Conservation (phyloP, 148 eudicot genomes). For the Rhododendron simsii region DNA sequence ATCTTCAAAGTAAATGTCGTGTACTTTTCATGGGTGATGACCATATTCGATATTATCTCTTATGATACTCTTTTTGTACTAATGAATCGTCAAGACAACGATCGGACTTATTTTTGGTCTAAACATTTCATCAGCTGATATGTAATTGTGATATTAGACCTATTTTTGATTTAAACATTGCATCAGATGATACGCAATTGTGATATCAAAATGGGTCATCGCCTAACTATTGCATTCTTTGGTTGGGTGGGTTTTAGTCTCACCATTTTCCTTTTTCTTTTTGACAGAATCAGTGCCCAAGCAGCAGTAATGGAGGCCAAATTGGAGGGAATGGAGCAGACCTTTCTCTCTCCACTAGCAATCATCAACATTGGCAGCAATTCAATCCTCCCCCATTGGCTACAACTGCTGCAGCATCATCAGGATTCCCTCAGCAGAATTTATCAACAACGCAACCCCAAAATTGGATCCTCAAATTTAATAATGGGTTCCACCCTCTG, state of each 20-base stretch:
- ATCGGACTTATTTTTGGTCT: background rate
- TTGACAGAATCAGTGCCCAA: slow-evolving; percentile 42
- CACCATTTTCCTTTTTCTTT: background rate
- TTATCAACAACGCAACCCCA: slow-evolving; percentile 17
- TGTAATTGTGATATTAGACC: background rate
- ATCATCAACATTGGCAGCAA: slow-evolving; percentile 58
- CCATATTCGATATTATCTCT: background rate
- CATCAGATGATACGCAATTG: background rate
- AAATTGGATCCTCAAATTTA: slow-evolving; percentile 39
- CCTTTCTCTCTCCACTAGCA: slow-evolving; percentile 9
- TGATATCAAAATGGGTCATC: background rate
- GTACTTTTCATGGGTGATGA: background rate
- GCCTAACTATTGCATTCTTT: background rate
- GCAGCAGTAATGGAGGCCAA: slow-evolving; percentile 49
- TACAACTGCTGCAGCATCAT: slow-evolving; percentile 99
- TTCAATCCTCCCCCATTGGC: slow-evolving; percentile 34
- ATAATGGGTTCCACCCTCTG: slow-evolving; percentile 47
- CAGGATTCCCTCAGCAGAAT: slow-evolving; percentile 94
- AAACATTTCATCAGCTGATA: background rate
- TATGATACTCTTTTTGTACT: background rate
- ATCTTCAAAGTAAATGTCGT: background rate
- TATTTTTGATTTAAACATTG: background rate
- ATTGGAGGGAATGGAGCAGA: slow-evolving; percentile 16
- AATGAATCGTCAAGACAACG: background rate
- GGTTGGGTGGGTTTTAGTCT: background rate